Evolutionary conservation across 2,329 filamentous ascomycete genomes (phyloP), one percentile per base, ranked within the genome.

Genomic region (Clonostachys solani): DNA sequence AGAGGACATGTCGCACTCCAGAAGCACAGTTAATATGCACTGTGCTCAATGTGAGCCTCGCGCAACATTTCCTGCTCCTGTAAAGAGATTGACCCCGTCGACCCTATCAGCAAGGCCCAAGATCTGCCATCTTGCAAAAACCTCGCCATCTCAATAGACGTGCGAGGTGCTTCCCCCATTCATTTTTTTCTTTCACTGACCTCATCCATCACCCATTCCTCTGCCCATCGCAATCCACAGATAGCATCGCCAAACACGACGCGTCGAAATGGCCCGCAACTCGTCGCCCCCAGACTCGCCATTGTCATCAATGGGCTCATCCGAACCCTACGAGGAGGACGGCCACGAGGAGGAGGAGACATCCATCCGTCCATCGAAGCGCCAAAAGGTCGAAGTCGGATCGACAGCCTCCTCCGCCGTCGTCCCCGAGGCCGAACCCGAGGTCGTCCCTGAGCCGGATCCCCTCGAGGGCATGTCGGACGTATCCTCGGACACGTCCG

Each of bases 401-500:
- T 75, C 73, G 19, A 71, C 67, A 19, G 67, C 72, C 10, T 73
- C 73, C 12, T 72, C 74, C 1, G 70, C 72, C 15, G 60, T 68
- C 12, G 61, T 71, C 43, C 64, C 61, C 33, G 67, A 69, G 18
- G 65, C 60, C 23, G 72, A 75, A 47, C 65, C 65, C 43, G 75
- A 78, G 41, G 61, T 69, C 9, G 71, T 72, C 4, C 69, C 69
- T 12, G 69, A 75, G 45, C 65, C 77, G 50, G 66, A 83, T 64
- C 78, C 78, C 55, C 69, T 81, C 40, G 77, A 80, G 50, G 75
- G 72, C 56, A 69, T 80, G 69, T 81, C 82, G 45, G 87, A 91
- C 46, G 85, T 97, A 50, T 96, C 91, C 8, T 90, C 89, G 46
- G 94, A 99, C 67, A 95, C 89, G 44, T 92, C 89, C 34, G 90